Percentiles rank a stretch among this genome's conserved stretches.
Evolutionary conservation across 257 asterid species (phyloP).

Genomic region (Craterostigma plantagineum): DNA sequence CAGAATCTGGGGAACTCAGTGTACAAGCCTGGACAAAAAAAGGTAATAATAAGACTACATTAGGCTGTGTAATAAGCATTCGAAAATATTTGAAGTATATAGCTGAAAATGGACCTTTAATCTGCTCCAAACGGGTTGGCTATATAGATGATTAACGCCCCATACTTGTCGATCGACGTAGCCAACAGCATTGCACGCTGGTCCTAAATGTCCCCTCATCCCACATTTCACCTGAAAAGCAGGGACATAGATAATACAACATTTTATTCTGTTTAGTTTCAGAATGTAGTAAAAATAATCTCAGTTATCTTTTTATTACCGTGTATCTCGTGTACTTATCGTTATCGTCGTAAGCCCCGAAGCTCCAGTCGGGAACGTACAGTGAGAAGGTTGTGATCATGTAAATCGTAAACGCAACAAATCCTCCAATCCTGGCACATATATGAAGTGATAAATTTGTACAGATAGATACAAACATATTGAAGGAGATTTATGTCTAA

Average conservation of each 20-base stretch:
- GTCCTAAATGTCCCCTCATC: constrained; percentile 85
- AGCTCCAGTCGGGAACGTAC: constrained; percentile 79
- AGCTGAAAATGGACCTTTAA: constrained; percentile 12
- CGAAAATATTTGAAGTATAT: too few relatives aligned
- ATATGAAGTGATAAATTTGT: too few relatives aligned
- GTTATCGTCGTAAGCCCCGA: constrained; percentile 12
- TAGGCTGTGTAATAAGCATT: background rate
- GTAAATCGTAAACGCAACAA: constrained; percentile 41
- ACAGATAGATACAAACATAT: too few relatives aligned
- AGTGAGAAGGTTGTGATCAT: constrained; percentile 47
- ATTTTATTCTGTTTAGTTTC: background rate
- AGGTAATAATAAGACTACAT: background rate
- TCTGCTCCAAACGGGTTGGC: constrained; percentile 59
- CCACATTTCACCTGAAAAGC: constrained; percentile 64
- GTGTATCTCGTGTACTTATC: constrained; percentile 18
- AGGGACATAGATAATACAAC: too few relatives aligned
- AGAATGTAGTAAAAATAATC: too few relatives aligned
- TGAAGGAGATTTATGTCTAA: too few relatives aligned
- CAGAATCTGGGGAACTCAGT: constrained; percentile 44
- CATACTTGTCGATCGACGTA: constrained; percentile 72
- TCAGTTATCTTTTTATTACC: constrained; percentile 13
- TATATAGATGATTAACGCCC: constrained; percentile 78
- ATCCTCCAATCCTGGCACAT: constrained; percentile 60
- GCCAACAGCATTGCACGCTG: constrained; percentile 90
- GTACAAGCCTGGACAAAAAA: constrained; percentile 63